Percentiles rank a stretch among this genome's conserved stretches.
These are phyloP conservation scores for Hydrangea macrophylla DNA, from an alignment of 148 eudicot species.

Conservation along the genomic window DNA sequence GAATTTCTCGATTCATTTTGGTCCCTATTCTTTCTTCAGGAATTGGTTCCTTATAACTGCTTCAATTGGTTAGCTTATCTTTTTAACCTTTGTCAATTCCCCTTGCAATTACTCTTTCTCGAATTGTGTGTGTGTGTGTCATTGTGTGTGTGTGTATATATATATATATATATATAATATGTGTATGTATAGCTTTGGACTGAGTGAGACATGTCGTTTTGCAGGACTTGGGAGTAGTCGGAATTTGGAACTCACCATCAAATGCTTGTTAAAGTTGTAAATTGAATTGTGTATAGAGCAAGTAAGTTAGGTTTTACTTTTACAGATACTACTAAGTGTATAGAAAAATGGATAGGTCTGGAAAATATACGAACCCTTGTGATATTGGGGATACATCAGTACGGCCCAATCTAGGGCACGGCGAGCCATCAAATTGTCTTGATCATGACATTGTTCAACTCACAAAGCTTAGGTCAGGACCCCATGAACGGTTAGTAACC, in stretches of 20 bases:
- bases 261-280: not conserved
- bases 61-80: not conserved
- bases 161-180: too few species aligned
- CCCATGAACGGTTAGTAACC: conserved; percentile 24
- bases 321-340: too few species aligned
- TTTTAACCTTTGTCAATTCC: not conserved
- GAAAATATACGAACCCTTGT: conserved; percentile 12
- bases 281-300: conserved; percentile 3
- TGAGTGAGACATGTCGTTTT: conserved; percentile 1
- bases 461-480: conserved; percentile 55
- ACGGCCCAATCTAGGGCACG: conserved; percentile 8
- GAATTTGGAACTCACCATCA: not conserved
- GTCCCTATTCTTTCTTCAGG: not conserved
- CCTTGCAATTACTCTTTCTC: not conserved
- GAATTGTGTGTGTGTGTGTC: too few species aligned
- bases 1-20: not conserved
- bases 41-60: not conserved
- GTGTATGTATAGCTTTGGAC: not conserved
- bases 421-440: conserved; percentile 12
- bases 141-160: too few species aligned
- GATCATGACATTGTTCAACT: conserved; percentile 57
- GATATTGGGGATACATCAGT: conserved; percentile 17
- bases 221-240: conserved; percentile 6
- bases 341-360: conserved; percentile 41
- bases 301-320: not conserved